phyloP scores from a whole-genome alignment of 129 eudicot genomes.

The Escallonia rubra region DNA sequence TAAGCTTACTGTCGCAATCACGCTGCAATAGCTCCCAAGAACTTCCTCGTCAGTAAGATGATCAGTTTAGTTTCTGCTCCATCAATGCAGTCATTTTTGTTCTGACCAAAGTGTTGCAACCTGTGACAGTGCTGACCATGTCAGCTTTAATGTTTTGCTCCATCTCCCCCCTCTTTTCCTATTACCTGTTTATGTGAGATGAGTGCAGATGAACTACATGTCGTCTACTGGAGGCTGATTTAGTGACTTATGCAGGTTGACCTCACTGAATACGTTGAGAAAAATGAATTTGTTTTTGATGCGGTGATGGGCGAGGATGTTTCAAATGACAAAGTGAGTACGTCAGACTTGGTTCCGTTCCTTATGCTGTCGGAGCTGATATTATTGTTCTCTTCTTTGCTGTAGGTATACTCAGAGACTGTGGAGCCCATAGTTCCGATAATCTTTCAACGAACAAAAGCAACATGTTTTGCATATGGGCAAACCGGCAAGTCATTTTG shows the following conservation, averaged over 20 bases:
- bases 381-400: neutral
- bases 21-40: too few species aligned
- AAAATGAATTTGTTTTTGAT: conserved; percentile 66
- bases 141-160: neutral
- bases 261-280: conserved; percentile 71
- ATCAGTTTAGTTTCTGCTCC: too few species aligned
- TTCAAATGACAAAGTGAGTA: conserved; percentile 55
- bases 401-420: conserved; percentile 57
- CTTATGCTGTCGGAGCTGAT: neutral
- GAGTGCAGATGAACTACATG: neutral
- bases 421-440: conserved; percentile 72
- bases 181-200: neutral
- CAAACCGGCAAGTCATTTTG: conserved; percentile 52
- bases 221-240: neutral
- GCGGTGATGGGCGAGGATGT: conserved; percentile 65
- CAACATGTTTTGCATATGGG: conserved; percentile 89
- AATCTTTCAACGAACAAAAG: conserved; percentile 70
- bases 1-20: too few species aligned
- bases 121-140: neutral
- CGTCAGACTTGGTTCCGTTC: neutral
- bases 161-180: neutral
- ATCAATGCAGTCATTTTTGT: neutral
- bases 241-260: conserved; percentile 47
- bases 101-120: neutral
- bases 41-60: too few species aligned